Evolutionary conservation across 2,329 filamentous ascomycete species (phyloP).

Genomic region (Calonectria henricotiae): DNA sequence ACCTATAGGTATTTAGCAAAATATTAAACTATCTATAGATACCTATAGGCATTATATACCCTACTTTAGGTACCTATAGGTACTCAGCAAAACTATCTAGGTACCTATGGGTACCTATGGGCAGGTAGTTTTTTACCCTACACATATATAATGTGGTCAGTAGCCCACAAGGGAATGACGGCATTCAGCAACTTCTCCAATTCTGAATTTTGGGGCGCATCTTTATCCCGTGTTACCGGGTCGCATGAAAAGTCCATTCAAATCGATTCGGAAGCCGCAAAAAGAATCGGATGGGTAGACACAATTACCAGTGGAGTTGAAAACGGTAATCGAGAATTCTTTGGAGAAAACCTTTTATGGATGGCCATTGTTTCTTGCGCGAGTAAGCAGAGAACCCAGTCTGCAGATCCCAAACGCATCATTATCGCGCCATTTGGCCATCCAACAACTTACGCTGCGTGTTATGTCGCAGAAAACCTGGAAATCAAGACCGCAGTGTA

Average conservation of each 20-base stretch:
- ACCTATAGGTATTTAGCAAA: too few species aligned
- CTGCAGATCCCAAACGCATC: background rate
- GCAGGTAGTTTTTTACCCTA: too few species aligned
- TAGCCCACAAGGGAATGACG: background rate
- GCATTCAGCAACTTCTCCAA: background rate
- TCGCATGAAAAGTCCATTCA: background rate
- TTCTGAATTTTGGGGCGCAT: background rate
- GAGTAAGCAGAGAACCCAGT: background rate
- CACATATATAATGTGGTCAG: background rate
- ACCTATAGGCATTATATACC: too few species aligned
- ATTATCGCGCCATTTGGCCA: background rate
- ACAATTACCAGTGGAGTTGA: background rate
- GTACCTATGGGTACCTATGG: too few species aligned
- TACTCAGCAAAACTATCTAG: too few species aligned
- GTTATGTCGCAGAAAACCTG: slow-evolving; percentile 1
- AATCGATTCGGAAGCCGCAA: background rate
- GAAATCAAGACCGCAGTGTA: background rate
- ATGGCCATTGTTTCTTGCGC: background rate
- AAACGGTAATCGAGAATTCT: background rate
- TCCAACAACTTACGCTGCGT: background rate
- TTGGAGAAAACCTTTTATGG: background rate
- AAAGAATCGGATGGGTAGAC: background rate
- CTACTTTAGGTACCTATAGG: too few species aligned
- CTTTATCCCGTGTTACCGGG: too few species aligned
- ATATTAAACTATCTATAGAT: too few species aligned